Evolutionary conservation across 768 basidiomycete genomes (phyloP).

Genomic region (Saitozyma sp.): DNA sequence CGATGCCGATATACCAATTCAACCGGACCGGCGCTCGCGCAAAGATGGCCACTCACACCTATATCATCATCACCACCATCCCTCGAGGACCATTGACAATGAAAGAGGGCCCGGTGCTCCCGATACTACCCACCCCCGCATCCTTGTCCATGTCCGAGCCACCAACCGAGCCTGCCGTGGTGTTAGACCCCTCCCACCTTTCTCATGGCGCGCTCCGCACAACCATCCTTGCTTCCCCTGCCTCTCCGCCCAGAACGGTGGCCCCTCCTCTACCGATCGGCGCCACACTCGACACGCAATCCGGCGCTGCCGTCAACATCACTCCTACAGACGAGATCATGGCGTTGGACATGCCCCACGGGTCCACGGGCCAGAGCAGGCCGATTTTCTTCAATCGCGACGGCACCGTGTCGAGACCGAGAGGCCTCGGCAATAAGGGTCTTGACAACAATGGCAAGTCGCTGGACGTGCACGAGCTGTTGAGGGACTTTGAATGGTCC

Average conservation of each 20-base stretch:
- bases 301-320: not conserved
- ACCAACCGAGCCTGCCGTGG: not conserved
- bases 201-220: not conserved
- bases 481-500: constrained; percentile 45
- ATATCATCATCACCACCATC: constrained; percentile 39
- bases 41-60: constrained; percentile 28
- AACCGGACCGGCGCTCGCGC: constrained; percentile 1
- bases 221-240: not conserved
- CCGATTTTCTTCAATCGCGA: constrained; percentile 34
- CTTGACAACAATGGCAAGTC: constrained; percentile 6
- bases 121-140: not conserved
- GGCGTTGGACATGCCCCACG: constrained; percentile 16
- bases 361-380: not conserved
- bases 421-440: not conserved
- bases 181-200: not conserved
- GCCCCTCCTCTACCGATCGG: not conserved
- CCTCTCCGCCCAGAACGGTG: not conserved
- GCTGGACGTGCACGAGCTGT: constrained; percentile 36
- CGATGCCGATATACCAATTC: constrained; percentile 24
- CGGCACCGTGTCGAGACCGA: constrained; percentile 25
- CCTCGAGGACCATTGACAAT: constrained; percentile 11
- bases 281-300: not conserved
- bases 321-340: constrained; percentile 26
- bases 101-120: not conserved
- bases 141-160: not conserved